A percentile compares a stretch with the other conserved stretches of the same genome.
phyloP scores from a whole-genome alignment of 495 filamentous ascomycete species.

The Penicillium tannophilum region DNA sequence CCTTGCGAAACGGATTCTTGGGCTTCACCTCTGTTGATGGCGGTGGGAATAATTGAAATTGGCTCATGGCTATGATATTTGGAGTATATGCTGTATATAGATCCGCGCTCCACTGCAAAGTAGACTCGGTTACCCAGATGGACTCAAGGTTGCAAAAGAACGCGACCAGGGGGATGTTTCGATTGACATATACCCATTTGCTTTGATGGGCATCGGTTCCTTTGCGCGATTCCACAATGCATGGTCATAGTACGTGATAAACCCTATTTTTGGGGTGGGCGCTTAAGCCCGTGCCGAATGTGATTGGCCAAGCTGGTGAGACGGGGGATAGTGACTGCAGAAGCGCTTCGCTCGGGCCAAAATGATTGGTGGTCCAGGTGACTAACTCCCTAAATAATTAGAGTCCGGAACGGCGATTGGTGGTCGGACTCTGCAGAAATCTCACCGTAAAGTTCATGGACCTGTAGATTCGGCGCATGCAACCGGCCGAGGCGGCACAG shows the following conservation, averaged over 20 bases:
- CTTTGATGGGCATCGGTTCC: not conserved
- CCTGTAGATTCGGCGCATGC: slow-evolving; percentile 16
- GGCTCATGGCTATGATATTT: slow-evolving; percentile 33
- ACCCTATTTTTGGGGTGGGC: slow-evolving; percentile 29
- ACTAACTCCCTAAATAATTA: not conserved
- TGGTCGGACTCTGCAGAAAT: slow-evolving; percentile 13
- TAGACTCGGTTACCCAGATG: slow-evolving; percentile 10
- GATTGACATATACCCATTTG: slow-evolving; percentile 28
- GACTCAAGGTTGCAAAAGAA: slow-evolving; percentile 4
- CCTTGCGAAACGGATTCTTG: slow-evolving; percentile 43
- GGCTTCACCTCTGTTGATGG: slow-evolving; percentile 42
- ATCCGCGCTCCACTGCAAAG: slow-evolving; percentile 1
- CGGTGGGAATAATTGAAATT: slow-evolving; percentile 59
- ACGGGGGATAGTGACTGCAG: slow-evolving; percentile 23
- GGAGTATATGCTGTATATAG: slow-evolving; percentile 2
- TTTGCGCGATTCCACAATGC: slow-evolving; percentile 13
- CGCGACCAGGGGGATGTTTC: slow-evolving; percentile 22
- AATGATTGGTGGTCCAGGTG: slow-evolving; percentile 19
- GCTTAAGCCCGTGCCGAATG: slow-evolving; percentile 23
- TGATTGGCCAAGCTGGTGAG: slow-evolving; percentile 27
- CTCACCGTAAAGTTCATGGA: slow-evolving; percentile 19
- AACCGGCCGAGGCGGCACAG: slow-evolving; percentile 10
- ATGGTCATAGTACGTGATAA: slow-evolving; percentile 22
- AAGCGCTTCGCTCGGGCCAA: slow-evolving; percentile 17
- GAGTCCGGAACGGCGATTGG: slow-evolving; percentile 15